phyloP scores from a whole-genome alignment of 129 eudicot species.

The Logfia minima region DNA sequence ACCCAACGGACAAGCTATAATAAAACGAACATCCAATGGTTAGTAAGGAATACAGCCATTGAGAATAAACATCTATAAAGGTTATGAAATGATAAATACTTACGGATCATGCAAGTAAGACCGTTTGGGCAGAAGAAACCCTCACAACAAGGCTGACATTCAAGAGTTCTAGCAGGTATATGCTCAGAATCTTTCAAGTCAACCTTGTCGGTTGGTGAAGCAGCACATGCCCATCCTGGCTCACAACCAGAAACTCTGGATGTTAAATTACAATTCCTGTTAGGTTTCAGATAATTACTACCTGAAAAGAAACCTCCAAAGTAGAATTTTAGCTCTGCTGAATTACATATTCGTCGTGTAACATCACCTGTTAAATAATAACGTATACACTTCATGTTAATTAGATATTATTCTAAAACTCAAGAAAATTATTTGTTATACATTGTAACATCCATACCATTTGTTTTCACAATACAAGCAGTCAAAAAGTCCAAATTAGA shows the following conservation, averaged over 20 bases:
- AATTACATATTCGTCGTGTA: conserved; percentile 59
- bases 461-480: conserved; percentile 58
- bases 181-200: conserved; percentile 49
- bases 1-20: conserved; percentile 93
- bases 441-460: conserved; percentile 41
- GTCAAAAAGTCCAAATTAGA: conserved; percentile 59
- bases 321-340: conserved; percentile 74
- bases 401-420: neutral
- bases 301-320: conserved; percentile 46
- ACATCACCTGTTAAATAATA: conserved; percentile 51
- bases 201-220: conserved; percentile 30
- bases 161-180: conserved; percentile 69
- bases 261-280: conserved; percentile 77
- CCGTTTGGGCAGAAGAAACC: conserved; percentile 95
- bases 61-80: neutral
- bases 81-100: conserved; percentile 28
- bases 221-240: conserved; percentile 96
- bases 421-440: neutral
- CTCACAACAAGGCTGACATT: conserved; percentile 77
- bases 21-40: conserved; percentile 11
- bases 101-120: conserved; percentile 95
- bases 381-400: neutral
- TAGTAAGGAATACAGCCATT: conserved; percentile 7
- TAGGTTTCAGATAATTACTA: conserved; percentile 45
- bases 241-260: conserved; percentile 83